Evolutionary conservation across 1,284 basidiomycete genomes (phyloP).

Genomic region (Exsudoporus floridanus): DNA sequence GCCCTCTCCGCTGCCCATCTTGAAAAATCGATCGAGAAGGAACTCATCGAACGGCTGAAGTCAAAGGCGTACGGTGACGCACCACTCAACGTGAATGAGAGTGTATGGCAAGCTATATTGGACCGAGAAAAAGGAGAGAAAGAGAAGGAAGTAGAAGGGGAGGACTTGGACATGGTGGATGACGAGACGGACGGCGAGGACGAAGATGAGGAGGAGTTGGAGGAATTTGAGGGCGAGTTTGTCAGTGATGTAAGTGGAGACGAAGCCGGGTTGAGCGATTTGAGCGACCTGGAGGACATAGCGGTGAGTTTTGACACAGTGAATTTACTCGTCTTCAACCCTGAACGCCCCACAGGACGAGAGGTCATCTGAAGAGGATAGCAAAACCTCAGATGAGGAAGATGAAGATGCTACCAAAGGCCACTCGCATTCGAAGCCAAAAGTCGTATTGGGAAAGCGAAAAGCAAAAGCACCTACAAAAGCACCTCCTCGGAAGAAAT

Average conservation of each 20-base stretch:
- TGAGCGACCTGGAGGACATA: constrained; percentile 76
- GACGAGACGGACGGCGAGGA: constrained; percentile 56
- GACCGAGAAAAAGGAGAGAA: constrained; percentile 70
- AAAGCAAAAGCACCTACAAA: constrained; percentile 49
- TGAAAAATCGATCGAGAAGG: constrained; percentile 94
- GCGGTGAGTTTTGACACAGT: constrained; percentile 40
- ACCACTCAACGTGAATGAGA: constrained; percentile 97
- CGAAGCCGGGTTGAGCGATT: constrained; percentile 62
- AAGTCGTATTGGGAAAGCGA: constrained; percentile 62
- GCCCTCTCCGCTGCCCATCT: constrained; percentile 93
- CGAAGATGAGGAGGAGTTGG: constrained; percentile 46
- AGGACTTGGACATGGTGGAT: constrained; percentile 48
- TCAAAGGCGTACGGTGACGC: constrained; percentile 97
- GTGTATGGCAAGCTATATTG: constrained; percentile 89
- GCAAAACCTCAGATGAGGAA: constrained; percentile 41
- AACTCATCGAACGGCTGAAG: constrained; percentile 92
- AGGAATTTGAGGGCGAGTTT: constrained; percentile 76
- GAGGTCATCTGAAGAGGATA: constrained; percentile 21
- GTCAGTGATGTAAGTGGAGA: constrained; percentile 81
- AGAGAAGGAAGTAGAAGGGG: constrained; percentile 47
- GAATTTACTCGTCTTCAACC: constrained; percentile 3
- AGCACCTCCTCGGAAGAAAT: constrained; percentile 46
- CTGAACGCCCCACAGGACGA: constrained; percentile 12
- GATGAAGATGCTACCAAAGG: constrained; percentile 37
- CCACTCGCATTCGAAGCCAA: constrained; percentile 39